phyloP scores from a whole-genome alignment of 2,329 filamentous ascomycete genomes.

The Colletotrichum graminicola region DNA sequence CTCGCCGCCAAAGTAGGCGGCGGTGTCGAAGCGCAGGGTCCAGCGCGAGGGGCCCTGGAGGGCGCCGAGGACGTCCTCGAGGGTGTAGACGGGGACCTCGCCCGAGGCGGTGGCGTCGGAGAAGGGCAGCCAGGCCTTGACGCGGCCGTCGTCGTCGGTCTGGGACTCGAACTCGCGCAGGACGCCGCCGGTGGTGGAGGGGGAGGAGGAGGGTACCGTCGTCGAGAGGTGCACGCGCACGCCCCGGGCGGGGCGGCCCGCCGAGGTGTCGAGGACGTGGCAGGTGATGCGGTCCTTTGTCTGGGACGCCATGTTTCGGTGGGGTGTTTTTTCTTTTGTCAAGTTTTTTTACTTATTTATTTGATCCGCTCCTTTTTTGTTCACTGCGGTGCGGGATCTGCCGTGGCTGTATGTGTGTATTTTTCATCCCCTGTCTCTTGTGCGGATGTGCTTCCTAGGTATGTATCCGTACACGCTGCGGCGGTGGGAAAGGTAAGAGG shows the following conservation, averaged over 20 bases:
- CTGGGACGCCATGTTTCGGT: constrained; percentile 16
- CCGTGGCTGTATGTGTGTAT: not conserved
- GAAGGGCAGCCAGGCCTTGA: constrained; percentile 76
- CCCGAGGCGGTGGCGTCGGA: constrained; percentile 63
- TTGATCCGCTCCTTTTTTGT: not conserved
- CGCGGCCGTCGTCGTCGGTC: constrained; percentile 82
- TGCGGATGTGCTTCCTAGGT: not conserved
- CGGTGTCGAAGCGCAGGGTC: constrained; percentile 80
- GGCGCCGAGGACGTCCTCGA: constrained; percentile 66
- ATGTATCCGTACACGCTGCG: not conserved
- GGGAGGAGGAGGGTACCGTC: constrained; percentile 47
- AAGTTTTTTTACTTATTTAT: not conserved
- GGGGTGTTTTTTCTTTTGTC: no score
- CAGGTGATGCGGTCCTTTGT: constrained; percentile 80
- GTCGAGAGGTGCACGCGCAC: constrained; percentile 76
- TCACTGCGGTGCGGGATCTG: not conserved
- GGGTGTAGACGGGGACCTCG: constrained; percentile 69
- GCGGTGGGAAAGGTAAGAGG: not conserved
- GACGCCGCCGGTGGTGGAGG: constrained; percentile 49
- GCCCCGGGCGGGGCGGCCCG: constrained; percentile 74
- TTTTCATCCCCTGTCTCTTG: no score
- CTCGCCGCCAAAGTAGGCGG: constrained; percentile 76
- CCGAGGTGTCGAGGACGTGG: constrained; percentile 87
- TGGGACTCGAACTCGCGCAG: constrained; percentile 71
- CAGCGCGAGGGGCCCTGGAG: constrained; percentile 64